Evolutionary conservation across 2,329 filamentous ascomycete species (phyloP), one percentile per base, ranked within the genome.

Genomic region (Colletotrichum karsti): DNA sequence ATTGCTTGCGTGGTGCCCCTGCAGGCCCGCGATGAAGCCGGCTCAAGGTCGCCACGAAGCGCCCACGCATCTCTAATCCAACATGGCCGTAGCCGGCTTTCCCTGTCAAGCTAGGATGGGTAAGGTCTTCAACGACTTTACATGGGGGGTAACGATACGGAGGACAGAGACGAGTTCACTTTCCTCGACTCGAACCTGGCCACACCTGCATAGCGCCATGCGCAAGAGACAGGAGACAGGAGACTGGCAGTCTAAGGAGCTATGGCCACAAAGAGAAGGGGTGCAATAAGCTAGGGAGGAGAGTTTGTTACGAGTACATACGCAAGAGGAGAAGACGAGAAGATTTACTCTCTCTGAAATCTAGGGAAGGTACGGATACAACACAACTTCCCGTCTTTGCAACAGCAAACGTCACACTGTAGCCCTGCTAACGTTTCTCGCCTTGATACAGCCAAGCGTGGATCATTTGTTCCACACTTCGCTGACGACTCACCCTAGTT

Each of bases 61-160:
- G 18, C 28, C 37, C 48, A 37, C 18, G 5, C 10, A 35, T 13
- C 10, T 35, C 5, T 4, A 5, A 5, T 35, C 9, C 15, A 9
- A 35, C 33, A 13, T 37, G 50, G 33, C 41, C 48, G 41, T 33
- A 56, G 48, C 33, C 35, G 13, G 20, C 26, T 15, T 28, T 30
- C 59, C 26, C 28, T 61, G 62, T 26, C 26, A 22, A 65, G 37
- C 37, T 3, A 28, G 46, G 37, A 44, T 42, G 42, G 42, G 26
- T 20, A 46, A 28, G 24, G 63, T 37, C 50, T 35, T 63, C 50
- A 42, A 58, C 44, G 41, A 44, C 59, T 9, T 22, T 44, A 24
- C 46, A 39, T 67, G 53, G 53, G 60, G 60, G 60, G 64, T 48
- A 58, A 37, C 46, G 22, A 50, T 20, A 15, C 59, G 53, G 64